Evolutionary conservation across 2,329 filamentous ascomycete genomes (phyloP).

Genomic region (Aspergillus fijiensis): DNA sequence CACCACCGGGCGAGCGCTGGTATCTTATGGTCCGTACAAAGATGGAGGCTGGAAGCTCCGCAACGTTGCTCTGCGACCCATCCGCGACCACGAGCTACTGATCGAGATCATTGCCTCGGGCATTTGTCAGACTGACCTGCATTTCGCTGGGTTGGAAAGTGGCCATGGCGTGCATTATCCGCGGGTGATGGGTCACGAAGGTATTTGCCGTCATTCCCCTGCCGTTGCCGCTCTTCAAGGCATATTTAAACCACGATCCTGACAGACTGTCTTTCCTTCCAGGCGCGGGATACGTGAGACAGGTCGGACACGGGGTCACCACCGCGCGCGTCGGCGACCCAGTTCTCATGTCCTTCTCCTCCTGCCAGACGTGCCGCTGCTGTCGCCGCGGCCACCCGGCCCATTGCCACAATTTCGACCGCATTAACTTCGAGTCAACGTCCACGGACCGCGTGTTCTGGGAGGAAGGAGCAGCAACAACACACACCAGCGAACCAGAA

Average conservation of each 20-base stretch:
- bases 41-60: slow-evolving; percentile 18
- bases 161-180: slow-evolving; percentile 46
- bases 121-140: slow-evolving; percentile 57
- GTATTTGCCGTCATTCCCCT: slow-evolving; percentile 22
- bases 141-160: slow-evolving; percentile 44
- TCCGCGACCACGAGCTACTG: slow-evolving; percentile 49
- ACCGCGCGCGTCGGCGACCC: slow-evolving; percentile 47
- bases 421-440: slow-evolving; percentile 44
- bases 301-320: slow-evolving; percentile 43
- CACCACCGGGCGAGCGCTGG: slow-evolving; percentile 5
- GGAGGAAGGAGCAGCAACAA: not conserved
- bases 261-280: not conserved
- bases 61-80: slow-evolving; percentile 11
- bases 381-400: slow-evolving; percentile 49
- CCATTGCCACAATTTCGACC: slow-evolving; percentile 51
- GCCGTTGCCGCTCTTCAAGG: not conserved
- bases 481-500: slow-evolving; percentile 16
- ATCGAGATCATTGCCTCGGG: slow-evolving; percentile 56
- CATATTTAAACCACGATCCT: not conserved
- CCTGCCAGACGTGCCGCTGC: slow-evolving; percentile 48
- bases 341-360: slow-evolving; percentile 51
- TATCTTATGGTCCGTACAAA: slow-evolving; percentile 18
- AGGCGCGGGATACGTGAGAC: slow-evolving; percentile 49
- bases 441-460: slow-evolving; percentile 11
- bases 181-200: slow-evolving; percentile 55